Evolutionary conservation across 78 protist species (phyloP).

Genomic region (Dictyostelium purpureum): DNA sequence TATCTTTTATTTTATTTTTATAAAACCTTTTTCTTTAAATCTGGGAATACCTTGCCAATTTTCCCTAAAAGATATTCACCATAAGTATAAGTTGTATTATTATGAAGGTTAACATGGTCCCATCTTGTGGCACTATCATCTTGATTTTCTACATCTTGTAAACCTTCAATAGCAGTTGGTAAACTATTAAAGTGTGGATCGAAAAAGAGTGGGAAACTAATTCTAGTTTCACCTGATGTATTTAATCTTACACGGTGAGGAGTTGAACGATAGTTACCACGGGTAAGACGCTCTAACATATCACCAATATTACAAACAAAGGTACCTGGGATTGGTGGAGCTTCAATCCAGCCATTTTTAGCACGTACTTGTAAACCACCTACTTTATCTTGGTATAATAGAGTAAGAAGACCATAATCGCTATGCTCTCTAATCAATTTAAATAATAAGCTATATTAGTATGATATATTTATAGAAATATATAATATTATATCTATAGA

Average conservation of each 20-base stretch:
- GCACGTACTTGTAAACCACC: conserved; percentile 78
- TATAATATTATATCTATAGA: too few species aligned
- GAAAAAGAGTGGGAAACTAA: conserved; percentile 84
- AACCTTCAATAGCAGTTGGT: conserved; percentile 19
- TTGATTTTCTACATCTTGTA: not conserved
- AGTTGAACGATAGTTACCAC: conserved; percentile 79
- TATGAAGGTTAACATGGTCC: conserved; percentile 44
- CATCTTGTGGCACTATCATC: conserved; percentile 39
- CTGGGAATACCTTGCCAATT: conserved; percentile 60
- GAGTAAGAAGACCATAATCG: conserved; percentile 81
- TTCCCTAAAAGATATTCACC: conserved; percentile 60
- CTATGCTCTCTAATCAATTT: conserved; percentile 87
- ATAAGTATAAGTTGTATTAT: conserved; percentile 40
- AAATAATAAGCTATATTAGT: too few species aligned
- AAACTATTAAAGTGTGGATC: conserved; percentile 67
- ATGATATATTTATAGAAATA: too few species aligned
- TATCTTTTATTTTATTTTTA: not conserved
- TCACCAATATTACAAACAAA: conserved; percentile 86
- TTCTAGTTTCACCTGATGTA: conserved; percentile 29
- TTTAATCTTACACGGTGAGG: conserved; percentile 78
- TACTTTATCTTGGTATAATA: conserved; percentile 70
- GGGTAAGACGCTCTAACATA: conserved; percentile 80
- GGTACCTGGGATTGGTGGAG: conserved; percentile 63
- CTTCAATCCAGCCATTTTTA: conserved; percentile 69
- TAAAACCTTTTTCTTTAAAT: conserved; percentile 14